Percentiles rank a stretch among this genome's conserved stretches.
Conservation (phyloP, 1,284 basidiomycete species). For the Apiotrichum brassicae region DNA sequence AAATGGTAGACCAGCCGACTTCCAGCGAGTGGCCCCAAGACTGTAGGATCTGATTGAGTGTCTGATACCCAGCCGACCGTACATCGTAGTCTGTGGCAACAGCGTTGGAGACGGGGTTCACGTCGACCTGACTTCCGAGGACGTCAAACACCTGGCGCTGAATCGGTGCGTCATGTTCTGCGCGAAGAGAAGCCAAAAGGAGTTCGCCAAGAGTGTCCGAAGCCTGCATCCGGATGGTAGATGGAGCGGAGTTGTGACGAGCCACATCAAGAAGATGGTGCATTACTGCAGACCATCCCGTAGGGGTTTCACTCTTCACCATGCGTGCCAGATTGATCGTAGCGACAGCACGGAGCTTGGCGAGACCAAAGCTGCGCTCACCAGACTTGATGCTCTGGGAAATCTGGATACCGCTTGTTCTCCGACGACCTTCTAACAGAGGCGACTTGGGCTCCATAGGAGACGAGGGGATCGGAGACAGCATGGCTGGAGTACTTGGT, state of each 20-base stretch:
- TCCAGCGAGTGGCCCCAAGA: slow-evolving; percentile 83
- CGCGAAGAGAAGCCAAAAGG: slow-evolving; percentile 61
- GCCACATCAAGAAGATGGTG: slow-evolving; percentile 66
- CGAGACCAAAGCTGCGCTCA: slow-evolving; percentile 67
- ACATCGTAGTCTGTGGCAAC: slow-evolving; percentile 58
- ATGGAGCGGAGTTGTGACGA: slow-evolving; percentile 60
- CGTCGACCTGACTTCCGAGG: slow-evolving; percentile 68
- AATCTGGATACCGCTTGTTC: slow-evolving; percentile 77
- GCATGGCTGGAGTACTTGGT: slow-evolving; percentile 27
- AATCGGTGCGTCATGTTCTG: slow-evolving; percentile 54
- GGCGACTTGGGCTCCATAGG: slow-evolving; percentile 18
- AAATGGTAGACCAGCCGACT: slow-evolving; percentile 87
- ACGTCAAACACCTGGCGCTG: slow-evolving; percentile 78
- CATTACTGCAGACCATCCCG: slow-evolving; percentile 81
- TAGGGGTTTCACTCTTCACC: slow-evolving; percentile 65
- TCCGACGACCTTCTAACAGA: slow-evolving; percentile 52
- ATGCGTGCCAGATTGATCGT: slow-evolving; percentile 78
- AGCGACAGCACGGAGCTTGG: slow-evolving; percentile 71
- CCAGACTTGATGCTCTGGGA: slow-evolving; percentile 61
- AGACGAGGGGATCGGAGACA: not conserved
- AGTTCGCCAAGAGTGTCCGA: slow-evolving; percentile 78
- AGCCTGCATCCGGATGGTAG: slow-evolving; percentile 78
- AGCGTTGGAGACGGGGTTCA: slow-evolving; percentile 33
- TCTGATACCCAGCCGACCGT: slow-evolving; percentile 77
- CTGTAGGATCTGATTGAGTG: slow-evolving; percentile 81